Evolutionary conservation across 1,284 basidiomycete genomes (phyloP).

Genomic region (Austroboletus olivaceoglutinosus): DNA sequence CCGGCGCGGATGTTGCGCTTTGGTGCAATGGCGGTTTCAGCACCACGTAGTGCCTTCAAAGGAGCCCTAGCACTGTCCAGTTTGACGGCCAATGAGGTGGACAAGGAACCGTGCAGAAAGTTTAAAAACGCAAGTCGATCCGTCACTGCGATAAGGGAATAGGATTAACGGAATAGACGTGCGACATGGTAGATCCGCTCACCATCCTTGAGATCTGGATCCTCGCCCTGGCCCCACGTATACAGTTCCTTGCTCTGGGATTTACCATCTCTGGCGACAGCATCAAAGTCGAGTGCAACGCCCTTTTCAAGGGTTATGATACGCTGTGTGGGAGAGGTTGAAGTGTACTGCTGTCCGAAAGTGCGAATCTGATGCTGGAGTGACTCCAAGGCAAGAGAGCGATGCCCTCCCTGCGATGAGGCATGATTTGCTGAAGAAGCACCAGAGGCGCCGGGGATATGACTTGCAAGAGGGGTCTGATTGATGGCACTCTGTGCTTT

Average conservation of each 20-base stretch:
- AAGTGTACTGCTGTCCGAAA: slow-evolving; percentile 71
- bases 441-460: slow-evolving; percentile 43
- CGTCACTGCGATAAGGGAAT: slow-evolving; percentile 46
- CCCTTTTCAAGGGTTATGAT: slow-evolving; percentile 77
- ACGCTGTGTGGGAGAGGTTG: slow-evolving; percentile 62
- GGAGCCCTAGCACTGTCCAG: slow-evolving; percentile 61
- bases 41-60: slow-evolving; percentile 67
- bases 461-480: slow-evolving; percentile 51
- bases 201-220: slow-evolving; percentile 74
- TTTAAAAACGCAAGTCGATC: slow-evolving; percentile 78
- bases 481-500: slow-evolving; percentile 71
- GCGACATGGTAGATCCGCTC: slow-evolving; percentile 13
- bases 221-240: slow-evolving; percentile 72
- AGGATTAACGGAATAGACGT: no score
- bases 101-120: slow-evolving; percentile 67
- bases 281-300: slow-evolving; percentile 68
- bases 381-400: slow-evolving; percentile 55
- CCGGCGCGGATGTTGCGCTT: slow-evolving; percentile 57
- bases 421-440: slow-evolving; percentile 41
- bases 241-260: slow-evolving; percentile 78
- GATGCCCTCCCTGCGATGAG: slow-evolving; percentile 41
- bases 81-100: slow-evolving; percentile 55
- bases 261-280: slow-evolving; percentile 60
- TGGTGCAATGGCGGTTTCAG: slow-evolving; percentile 59
- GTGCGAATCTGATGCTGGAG: slow-evolving; percentile 69